Evolutionary conservation across 2,329 filamentous ascomycete species (phyloP), one percentile per base, ranked within the genome.

Genomic region (Phoma sp.): DNA sequence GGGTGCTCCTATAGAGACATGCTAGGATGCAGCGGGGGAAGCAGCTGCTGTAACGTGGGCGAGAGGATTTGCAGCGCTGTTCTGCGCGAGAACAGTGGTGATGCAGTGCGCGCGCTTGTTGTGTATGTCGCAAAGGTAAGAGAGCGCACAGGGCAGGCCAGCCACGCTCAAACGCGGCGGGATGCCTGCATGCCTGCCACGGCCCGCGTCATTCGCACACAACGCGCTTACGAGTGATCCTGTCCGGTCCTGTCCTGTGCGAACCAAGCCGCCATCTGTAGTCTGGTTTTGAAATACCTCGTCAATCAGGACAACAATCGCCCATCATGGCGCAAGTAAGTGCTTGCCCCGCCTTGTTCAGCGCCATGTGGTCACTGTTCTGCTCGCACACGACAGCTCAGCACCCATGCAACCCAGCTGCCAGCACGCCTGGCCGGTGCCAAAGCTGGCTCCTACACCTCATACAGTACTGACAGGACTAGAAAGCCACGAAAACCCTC

Each of bases 401-500:
- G 30, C 29, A 42, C 18, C 45, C 45, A 32, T 40, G 44, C 44
- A 47, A 33, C 6, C 24, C 23, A 10, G 24, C 38, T 29, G 6
- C 24, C 24, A 32, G 27, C 27, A 10, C 14, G 27, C 27, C 27
- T 43, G 14, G 6, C 13, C 9, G 13, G 6, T 22, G 14, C 27
- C 40, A 32, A 11, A 22, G 10, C 39, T 10, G 9, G 10, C 7
- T 4, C 7, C 13, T n/a, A 18, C n/a, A 18, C 23, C 24, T 23
- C 13, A 13, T n/a, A 13, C 23, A 35, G 27, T 29, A 36, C 52
- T 52, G 27, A 58, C 38, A 46, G 11, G 7, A 5, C 11, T 60
- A 82, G 79, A 81, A 81, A 81, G 78, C 79, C 51, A 77, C 78
- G 59, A 82, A 82, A 62, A 80, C 82, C 37, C 83, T 88, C 50